Evolutionary conservation across 495 filamentous ascomycete species (phyloP), one percentile per base, ranked within the genome.

Genomic region (Xylaria nigripes): DNA sequence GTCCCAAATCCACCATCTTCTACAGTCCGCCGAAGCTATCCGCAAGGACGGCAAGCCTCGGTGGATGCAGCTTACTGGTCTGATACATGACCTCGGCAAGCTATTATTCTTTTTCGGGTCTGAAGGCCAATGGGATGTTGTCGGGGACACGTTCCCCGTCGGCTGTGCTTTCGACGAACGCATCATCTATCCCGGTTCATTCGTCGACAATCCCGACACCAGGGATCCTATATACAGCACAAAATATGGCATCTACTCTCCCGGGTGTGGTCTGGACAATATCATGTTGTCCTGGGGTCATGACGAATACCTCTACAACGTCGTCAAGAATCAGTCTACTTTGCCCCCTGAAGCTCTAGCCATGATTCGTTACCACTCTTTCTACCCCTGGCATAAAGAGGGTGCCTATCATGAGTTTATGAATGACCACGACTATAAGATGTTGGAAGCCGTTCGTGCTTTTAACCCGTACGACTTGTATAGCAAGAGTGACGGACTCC

Each of bases 391-490:
- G 90, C 90, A 94, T 65, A 81, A 72, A 41, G 83, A 82, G 57
- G 84, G 84, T 43, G 89, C 86, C 0, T 94, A 94, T 64, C 68
- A 69, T 48, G 82, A 84, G 70, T 77, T 93, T 57, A 93, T 94
- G 89, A 76, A 86, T 63, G 84, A 86, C 34, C 81, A 88, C 48
- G 90, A 95, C 61, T 73, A 82, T 68, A 76, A 77, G 55, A 86
- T 94, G 84, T 64, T 93, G 62, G 79, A 79, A 54, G 88, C 88
- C 24, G 89, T 93, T 24, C 78, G 78, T 69, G 89, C 86, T 6
- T 95, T 95, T 67, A 95, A 94, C 55, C 88, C 87, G 3, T 95
- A 94, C 56, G 90, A 95, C 65, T 56, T 95, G 50, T 95, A 95
- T 69, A 91, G 86, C 68, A 95, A 95, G 82, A 90, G 85, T 54